Percentiles rank a stretch among this genome's conserved stretches.
phyloP scores from a whole-genome alignment of 495 filamentous ascomycete species.

The Lasiosphaeria ovina region DNA sequence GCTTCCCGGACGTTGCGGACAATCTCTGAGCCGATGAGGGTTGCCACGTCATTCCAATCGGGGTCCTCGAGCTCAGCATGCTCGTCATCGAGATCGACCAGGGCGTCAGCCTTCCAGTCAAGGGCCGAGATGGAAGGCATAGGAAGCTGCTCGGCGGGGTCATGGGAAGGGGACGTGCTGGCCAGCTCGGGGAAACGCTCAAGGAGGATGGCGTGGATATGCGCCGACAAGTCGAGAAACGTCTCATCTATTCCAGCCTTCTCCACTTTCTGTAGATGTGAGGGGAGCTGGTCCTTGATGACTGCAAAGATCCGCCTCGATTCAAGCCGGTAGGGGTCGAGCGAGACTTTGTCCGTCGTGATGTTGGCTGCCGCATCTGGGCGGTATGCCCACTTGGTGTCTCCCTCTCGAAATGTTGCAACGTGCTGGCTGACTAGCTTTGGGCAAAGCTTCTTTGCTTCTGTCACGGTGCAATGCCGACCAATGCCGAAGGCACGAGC shows the following conservation, averaged over 20 bases:
- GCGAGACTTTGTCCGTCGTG: slow-evolving; percentile 82
- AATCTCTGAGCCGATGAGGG: slow-evolving; percentile 83
- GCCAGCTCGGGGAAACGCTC: slow-evolving; percentile 75
- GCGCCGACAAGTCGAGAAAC: slow-evolving; percentile 83
- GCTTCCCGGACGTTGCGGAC: slow-evolving; percentile 68
- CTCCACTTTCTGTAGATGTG: slow-evolving; percentile 69
- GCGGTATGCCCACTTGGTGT: slow-evolving; percentile 85
- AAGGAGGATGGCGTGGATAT: slow-evolving; percentile 73
- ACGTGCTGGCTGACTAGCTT: slow-evolving; percentile 85
- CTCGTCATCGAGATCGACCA: slow-evolving; percentile 70
- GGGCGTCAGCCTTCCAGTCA: slow-evolving; percentile 75
- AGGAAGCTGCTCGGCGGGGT: slow-evolving; percentile 69
- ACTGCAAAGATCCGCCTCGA: slow-evolving; percentile 76
- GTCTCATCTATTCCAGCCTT: slow-evolving; percentile 92
- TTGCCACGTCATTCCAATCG: slow-evolving; percentile 94
- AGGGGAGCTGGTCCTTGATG: slow-evolving; percentile 72
- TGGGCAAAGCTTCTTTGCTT: slow-evolving; percentile 88
- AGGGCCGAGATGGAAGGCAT: slow-evolving; percentile 70
- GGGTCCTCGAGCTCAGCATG: slow-evolving; percentile 78
- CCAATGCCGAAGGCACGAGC: slow-evolving; percentile 76
- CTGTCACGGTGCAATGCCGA: slow-evolving; percentile 68
- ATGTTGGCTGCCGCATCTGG: slow-evolving; percentile 75
- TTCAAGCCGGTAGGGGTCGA: slow-evolving; percentile 89
- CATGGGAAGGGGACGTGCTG: slow-evolving; percentile 62
- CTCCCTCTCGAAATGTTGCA: slow-evolving; percentile 90